Evolutionary conservation across 1,139 yeast genomes (phyloP).

Genomic region (Debaryomyces coudertii): DNA sequence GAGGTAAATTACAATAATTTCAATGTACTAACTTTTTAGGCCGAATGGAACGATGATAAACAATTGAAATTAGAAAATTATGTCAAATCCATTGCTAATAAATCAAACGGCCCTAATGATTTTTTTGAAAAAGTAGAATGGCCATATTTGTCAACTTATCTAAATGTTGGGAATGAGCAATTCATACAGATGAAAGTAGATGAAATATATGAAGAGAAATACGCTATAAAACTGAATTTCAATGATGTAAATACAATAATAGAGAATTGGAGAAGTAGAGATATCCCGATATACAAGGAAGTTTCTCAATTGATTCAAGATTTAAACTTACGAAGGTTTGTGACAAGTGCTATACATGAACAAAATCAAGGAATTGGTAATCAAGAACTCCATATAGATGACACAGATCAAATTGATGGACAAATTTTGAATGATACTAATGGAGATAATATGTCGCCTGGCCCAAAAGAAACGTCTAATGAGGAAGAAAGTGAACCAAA

Average conservation of each 20-base stretch:
- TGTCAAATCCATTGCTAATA: slow-evolving; percentile 9
- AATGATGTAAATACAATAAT: slow-evolving; percentile 4
- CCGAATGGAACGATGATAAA: slow-evolving; percentile 25
- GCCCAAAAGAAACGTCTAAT: neutral
- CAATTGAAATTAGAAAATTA: slow-evolving; percentile 22
- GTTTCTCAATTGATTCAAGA: slow-evolving; percentile 23
- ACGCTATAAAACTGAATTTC: neutral
- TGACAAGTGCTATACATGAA: neutral
- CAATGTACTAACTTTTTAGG: slow-evolving; percentile 13
- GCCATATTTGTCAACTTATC: slow-evolving; percentile 17
- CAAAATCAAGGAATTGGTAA: neutral
- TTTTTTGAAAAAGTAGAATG: slow-evolving; percentile 26
- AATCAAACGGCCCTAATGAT: slow-evolving; percentile 4
- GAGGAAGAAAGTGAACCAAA: neutral
- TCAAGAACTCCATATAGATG: neutral
- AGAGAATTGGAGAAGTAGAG: slow-evolving; percentile 22
- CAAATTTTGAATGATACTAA: neutral
- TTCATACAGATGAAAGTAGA: slow-evolving; percentile 27
- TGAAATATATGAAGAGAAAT: slow-evolving; percentile 24
- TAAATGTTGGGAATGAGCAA: slow-evolving; percentile 23
- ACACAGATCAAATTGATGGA: neutral
- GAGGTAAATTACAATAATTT: neutral
- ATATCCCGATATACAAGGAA: slow-evolving; percentile 22
- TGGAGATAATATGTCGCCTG: neutral
- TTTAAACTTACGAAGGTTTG: slow-evolving; percentile 16